Base-by-base conservation (phyloP, 768 basidiomycete genomes). In the Panus rudis region DNA sequence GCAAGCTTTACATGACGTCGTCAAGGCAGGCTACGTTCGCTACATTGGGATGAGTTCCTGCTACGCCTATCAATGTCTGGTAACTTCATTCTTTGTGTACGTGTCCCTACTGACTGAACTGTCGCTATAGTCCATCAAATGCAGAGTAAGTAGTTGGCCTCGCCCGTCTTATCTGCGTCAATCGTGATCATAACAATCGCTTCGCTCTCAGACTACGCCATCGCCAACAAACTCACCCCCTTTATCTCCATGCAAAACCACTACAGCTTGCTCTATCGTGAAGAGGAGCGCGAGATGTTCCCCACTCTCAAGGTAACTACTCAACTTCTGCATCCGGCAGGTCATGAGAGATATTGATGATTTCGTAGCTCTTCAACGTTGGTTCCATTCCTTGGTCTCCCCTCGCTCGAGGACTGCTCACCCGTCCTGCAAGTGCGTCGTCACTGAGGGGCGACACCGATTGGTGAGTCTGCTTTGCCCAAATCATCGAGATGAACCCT, bases 211-310 rank as follows among this genome's bases (percentile, higher is more conserved):
- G 65, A 65, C 51, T 71, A 70, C 46, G 70, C 69, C 3, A 56
- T 59, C 49, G 49, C 33, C 8, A 46, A 71, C 52, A 59, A 61
- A 35, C 54, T 63, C 25, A 74, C 72, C 6, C 73, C 71, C 4
- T 79, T 81, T 61, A 73, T 79, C 59, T 73, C 73, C 8, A 80
- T 81, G 79, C 79, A 81, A 57, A 78, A 81, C 58, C 70, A 75
- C 47, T 72, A 80, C 54, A 71, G 56, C 45, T 64, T 77, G 4
- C 34, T 76, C 27, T 80, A 80, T 52, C 70, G 78, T 32, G 79
- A 81, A 54, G 79, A 81, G 55, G 79, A 77, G 52, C 67, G 69
- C 13, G 71, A 74, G 50, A 72, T 76, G 72, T 70, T 75, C 44
- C 76, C 78, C 0, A 62, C 62, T 5, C 56, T 69, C 22, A 60